Base-by-base conservation (phyloP, 306 rosid species). In the Rosa chinensis region DNA sequence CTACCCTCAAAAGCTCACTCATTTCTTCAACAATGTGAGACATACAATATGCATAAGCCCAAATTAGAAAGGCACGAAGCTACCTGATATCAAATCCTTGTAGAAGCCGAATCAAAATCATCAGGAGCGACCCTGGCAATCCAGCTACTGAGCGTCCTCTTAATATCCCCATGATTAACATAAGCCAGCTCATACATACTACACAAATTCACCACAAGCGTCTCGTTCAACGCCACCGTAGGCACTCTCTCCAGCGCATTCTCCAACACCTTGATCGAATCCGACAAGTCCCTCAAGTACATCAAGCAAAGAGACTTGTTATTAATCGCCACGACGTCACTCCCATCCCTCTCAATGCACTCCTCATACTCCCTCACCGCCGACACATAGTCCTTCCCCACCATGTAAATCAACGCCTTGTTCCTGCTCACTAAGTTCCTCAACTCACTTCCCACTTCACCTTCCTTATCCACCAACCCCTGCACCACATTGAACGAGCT, bases 111-210 rank as follows among this genome's bases (percentile, higher is more conserved):
- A 87, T 94, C 97, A 35, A 94, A 94, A 61, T 94, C 99, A 82
- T 92, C 99, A 10, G 99, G 99, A 23, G 97, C 99, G 81, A 94
- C 97, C 67, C 97, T 90, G 48, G 93, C 89, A 77, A 94, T 92
- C 99, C 99, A 94, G 87, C 79, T 94, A 82, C 89, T 94, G 59
- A 94, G 93, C 6, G 97, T 94, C 83, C 89, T 86, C 90, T 94
- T 94, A 72, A 87, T 75, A 78, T 94, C 37, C 66, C 97, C 89
- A 80, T 94, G 99, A 88, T 94, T 92, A 44, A 94, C 97, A 84
- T 94, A 91, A 3, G 99, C 99, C 88, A 94, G 85, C 80, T 92
- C 99, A 32, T 92, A 94, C 99, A 94, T 94, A 75, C 99, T 94
- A 79, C 99, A 94, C 87, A 94, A 83, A 84, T 92, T 92, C 72